Base-by-base conservation (phyloP, 257 asterid species). In the Forsythia viridissima region DNA sequence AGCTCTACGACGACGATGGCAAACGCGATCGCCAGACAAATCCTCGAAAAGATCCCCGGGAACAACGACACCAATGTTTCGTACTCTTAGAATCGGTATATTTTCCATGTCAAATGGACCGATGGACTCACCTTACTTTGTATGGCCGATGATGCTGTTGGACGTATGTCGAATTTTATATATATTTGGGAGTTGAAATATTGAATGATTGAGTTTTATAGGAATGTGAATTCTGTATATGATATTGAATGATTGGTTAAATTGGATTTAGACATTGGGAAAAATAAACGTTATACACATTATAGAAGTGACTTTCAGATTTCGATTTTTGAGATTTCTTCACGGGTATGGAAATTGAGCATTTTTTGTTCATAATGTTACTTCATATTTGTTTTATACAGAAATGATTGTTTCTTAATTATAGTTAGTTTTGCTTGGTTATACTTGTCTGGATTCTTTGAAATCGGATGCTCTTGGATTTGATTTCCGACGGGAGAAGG, bases 91-190 rank as follows among this genome's bases (percentile, higher is more conserved):
- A 98, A 93, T 91, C 99, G 98, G 52, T 96, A 88, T 77, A 90
- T 96, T 79, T 96, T 96, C 79, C 97, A 96, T 90, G 97, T 93
- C 85, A 93, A 93, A 71, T 97, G 99, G 80, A 96, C 99, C 80
- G 98, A 96, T 87, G 99, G 97, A 69, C 97, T 96, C 84, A 88
- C 99, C 81, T 97, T 93, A 38, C 97, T 96, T 4, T 96, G 99
- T 88, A 93, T 96, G 99, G 99, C 99, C 78, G 99, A 96, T 87
- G 98, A 96, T 52, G 84, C 86, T 66, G 93, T 94, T 88, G 97
- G 97, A 87, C 85, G 99, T 96, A 92, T 72, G 93, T 57, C 42
- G 34, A 30, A 30, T 30, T 30, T 30, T 30, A 30, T 30, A 1
- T 0, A 71, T 8, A 12, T 16, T 61, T 59, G 69, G 72, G 70